phyloP scores from a whole-genome alignment of 2,329 filamentous ascomycete species.

The Colletotrichum somersetense region DNA sequence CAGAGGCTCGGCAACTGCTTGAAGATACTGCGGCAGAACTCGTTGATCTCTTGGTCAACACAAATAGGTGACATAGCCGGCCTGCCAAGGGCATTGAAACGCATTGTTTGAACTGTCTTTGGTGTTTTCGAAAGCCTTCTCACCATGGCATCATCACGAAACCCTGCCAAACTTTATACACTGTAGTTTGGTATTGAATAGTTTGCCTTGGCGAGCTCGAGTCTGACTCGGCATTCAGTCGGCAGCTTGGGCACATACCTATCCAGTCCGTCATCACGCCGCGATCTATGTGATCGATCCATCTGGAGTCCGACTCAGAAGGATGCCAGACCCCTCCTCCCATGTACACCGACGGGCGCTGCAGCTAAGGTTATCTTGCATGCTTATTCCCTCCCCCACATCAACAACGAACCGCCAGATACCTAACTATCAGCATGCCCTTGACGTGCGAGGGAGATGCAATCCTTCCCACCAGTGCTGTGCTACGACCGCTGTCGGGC shows the following conservation, averaged over 20 bases:
- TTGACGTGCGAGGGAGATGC: background rate
- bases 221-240: background rate
- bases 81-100: background rate
- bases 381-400: constrained; percentile 33
- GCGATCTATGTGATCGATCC: background rate
- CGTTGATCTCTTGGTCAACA: background rate
- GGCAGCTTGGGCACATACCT: background rate
- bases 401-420: constrained; percentile 13
- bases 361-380: constrained; percentile 35
- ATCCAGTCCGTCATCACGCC: background rate
- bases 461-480: constrained; percentile 3
- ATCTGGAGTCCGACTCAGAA: background rate
- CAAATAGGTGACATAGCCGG: no score
- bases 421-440: background rate
- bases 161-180: background rate
- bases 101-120: background rate
- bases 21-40: background rate
- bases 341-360: constrained; percentile 32
- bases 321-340: background rate
- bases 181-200: no score
- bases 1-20: background rate
- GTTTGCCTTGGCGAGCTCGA: background rate
- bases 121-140: background rate
- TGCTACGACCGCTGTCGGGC: background rate
- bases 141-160: background rate